phyloP scores from a whole-genome alignment of 805 yeast genomes.

The Candida ficus region DNA sequence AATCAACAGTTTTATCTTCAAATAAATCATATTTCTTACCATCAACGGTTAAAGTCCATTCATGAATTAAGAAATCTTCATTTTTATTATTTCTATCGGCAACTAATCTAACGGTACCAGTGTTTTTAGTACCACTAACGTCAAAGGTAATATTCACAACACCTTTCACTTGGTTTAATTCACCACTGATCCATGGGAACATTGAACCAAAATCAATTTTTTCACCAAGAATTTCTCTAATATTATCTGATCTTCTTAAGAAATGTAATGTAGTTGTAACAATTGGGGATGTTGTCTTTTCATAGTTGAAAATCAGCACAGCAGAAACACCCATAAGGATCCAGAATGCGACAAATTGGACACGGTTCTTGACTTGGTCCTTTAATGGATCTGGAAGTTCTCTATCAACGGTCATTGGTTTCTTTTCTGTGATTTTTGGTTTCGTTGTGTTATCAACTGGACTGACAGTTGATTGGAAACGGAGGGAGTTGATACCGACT shows the following conservation, averaged over 20 bases:
- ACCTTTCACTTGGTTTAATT: slow-evolving; percentile 78
- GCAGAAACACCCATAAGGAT: slow-evolving; percentile 49
- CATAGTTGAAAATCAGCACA: slow-evolving; percentile 81
- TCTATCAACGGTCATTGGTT: slow-evolving; percentile 43
- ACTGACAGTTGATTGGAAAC: slow-evolving; percentile 3
- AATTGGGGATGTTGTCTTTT: slow-evolving; percentile 84
- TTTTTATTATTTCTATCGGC: slow-evolving; percentile 64
- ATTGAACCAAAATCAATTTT: slow-evolving; percentile 68
- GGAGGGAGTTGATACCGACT: not conserved
- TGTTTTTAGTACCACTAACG: slow-evolving; percentile 62
- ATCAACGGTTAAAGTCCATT: slow-evolving; percentile 54
- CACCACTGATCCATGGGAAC: slow-evolving; percentile 89
- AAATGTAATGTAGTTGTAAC: slow-evolving; percentile 83
- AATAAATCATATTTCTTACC: slow-evolving; percentile 43
- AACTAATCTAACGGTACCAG: slow-evolving; percentile 52
- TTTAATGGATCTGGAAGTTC: slow-evolving; percentile 78
- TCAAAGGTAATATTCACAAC: slow-evolving; percentile 66
- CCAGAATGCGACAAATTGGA: slow-evolving; percentile 51
- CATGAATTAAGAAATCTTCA: slow-evolving; percentile 52
- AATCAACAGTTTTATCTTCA: slow-evolving; percentile 38
- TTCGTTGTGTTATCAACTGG: not conserved
- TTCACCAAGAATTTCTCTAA: slow-evolving; percentile 62
- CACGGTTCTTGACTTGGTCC: slow-evolving; percentile 45
- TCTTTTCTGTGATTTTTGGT: not conserved
- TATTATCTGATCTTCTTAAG: slow-evolving; percentile 66